Conservation (phyloP, 2,329 filamentous ascomycete species). For the Ceratocystis colombiana region DNA sequence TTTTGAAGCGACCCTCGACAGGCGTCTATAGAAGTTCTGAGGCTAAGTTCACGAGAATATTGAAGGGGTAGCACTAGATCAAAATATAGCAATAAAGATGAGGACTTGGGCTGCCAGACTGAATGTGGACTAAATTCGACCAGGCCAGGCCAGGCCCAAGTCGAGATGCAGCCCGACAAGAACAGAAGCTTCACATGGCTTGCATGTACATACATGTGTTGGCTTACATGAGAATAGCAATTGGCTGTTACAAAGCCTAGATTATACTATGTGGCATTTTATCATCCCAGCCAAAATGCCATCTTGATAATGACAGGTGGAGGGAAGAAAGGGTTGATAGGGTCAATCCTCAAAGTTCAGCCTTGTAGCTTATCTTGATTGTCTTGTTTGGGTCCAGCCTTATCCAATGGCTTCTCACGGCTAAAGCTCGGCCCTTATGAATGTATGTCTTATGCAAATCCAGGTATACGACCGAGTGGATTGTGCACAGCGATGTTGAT, state of each 20-base stretch:
- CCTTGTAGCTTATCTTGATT: too few relatives aligned
- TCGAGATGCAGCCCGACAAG: background rate
- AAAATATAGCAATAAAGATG: background rate
- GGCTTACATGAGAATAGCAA: background rate
- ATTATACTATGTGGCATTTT: background rate
- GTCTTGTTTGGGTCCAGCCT: too few relatives aligned
- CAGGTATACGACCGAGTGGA: background rate
- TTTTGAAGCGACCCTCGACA: background rate
- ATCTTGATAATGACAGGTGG: background rate
- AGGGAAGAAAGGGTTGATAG: background rate
- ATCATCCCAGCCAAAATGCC: too few relatives aligned
- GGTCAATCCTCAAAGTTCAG: background rate
- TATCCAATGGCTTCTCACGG: background rate
- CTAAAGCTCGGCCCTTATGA: background rate
- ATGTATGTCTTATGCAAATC: background rate
- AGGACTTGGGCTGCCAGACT: background rate
- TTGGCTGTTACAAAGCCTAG: background rate
- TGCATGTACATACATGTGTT: background rate
- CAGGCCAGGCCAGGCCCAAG: background rate
- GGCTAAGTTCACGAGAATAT: background rate
- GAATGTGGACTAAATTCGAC: background rate
- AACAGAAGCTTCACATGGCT: background rate
- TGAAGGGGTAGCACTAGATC: too few relatives aligned
- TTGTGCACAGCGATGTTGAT: background rate
- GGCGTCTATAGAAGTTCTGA: background rate